phyloP scores from a whole-genome alignment of 2,329 filamentous ascomycete species.

The Aspergillus viridinutans region DNA sequence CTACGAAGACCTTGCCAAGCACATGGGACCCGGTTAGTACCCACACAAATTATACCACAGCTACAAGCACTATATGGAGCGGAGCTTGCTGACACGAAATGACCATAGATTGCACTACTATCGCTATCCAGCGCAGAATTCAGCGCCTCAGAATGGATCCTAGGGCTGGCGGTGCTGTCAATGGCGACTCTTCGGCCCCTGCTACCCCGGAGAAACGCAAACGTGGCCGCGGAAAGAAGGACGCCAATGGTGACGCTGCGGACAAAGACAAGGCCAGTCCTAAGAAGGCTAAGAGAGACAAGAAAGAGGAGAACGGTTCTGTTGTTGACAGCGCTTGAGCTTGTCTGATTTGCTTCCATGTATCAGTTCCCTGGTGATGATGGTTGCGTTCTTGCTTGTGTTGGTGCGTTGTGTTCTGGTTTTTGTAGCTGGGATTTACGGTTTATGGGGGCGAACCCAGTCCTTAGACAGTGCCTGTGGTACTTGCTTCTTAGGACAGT shows the following conservation, averaged over 20 bases:
- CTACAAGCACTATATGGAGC: not conserved
- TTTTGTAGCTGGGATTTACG: not conserved
- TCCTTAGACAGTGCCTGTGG: not conserved
- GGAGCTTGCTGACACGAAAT: not conserved
- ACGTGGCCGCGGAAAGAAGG: constrained; percentile 4
- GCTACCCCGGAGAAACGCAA: constrained; percentile 1
- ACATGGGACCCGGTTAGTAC: constrained; percentile 21
- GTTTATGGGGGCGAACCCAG: not conserved
- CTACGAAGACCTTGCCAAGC: constrained; percentile 13
- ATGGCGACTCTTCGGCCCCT: not conserved
- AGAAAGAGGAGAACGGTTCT: not conserved
- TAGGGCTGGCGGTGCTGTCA: not conserved
- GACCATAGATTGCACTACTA: constrained; percentile 17
- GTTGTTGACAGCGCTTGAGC: not conserved
- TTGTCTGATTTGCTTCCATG: not conserved
- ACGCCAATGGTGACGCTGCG: not conserved
- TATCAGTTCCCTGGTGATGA: not conserved
- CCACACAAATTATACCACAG: not conserved
- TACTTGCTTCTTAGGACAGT: not conserved
- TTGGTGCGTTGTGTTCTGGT: not conserved
- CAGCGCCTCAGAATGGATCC: constrained; percentile 15
- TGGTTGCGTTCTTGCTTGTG: not conserved
- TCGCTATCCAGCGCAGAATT: constrained; percentile 21
- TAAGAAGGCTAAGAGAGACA: not conserved
- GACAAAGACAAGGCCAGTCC: not conserved